Evolutionary conservation across 192 early-diverging fungal genomes (phyloP), one percentile per base, ranked within the genome.

Genomic region (Gryganskiella cystojenkinii): DNA sequence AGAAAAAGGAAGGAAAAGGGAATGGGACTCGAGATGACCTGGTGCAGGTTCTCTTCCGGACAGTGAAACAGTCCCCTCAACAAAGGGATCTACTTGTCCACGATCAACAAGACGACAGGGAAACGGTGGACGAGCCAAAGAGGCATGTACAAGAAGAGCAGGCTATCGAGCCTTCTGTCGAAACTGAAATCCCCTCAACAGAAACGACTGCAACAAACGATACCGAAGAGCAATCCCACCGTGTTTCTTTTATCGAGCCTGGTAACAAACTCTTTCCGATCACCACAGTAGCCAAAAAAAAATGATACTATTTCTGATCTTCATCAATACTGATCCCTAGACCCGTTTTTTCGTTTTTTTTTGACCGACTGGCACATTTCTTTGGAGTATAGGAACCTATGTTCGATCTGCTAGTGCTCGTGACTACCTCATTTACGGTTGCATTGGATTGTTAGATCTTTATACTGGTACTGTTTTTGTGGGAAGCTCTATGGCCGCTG

Each of bases 341-440:
- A 8, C 43, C 28, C 28, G 15, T 1, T 44, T 17, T 0, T 19
- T 20, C 19, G 30, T 31, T 37, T 31, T 31, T 22, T 35, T n/a
- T 4, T 56, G n/a, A n/a, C n/a, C n/a, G n/a, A n/a, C n/a, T n/a
- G n/a, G n/a, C n/a, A n/a, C 22, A 35, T 24, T 34, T 20, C 17
- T 37, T 33, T 34, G 54, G 19, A 14, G 7, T 60, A 7, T 58
- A 76, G 73, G 37, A 25, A 62, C 73, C 11, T 76, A 76, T 24
- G 25, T n/a, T 8, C 58, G 59, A 8, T 68, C 73, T 4, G 53
- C 60, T 17, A 24, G 19, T 27, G 64, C 73, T 15, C 53, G 25
- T 20, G 73, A 76, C 42, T 76, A 76, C 51, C 37, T 76, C 17
- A 67, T 76, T 34, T 76, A 76, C 40, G 73, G 73, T 3, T 76